phyloP scores from a whole-genome alignment of 2,329 filamentous ascomycete genomes.

The Ceratocystis cubensis region DNA sequence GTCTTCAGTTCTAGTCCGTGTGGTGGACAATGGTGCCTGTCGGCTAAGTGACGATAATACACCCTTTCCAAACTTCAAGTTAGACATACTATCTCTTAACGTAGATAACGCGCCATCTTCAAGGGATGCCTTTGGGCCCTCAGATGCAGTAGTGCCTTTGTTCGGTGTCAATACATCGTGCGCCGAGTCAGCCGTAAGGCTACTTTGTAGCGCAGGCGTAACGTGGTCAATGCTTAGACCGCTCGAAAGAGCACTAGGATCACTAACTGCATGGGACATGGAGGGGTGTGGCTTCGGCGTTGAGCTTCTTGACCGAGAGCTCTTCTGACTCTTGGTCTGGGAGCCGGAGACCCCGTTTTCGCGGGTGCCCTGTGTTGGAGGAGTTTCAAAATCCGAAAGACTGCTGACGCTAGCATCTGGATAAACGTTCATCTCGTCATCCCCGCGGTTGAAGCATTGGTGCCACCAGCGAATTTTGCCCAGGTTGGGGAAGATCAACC shows the following conservation, averaged over 20 bases:
- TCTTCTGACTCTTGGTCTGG: not conserved
- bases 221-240: not conserved
- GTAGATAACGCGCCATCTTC: constrained; percentile 28
- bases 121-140: not conserved
- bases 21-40: not conserved
- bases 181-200: constrained; percentile 38
- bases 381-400: constrained; percentile 5
- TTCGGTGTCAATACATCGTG: constrained; percentile 38
- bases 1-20: constrained; percentile 29
- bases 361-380: not conserved
- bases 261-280: constrained; percentile 25
- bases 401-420: constrained; percentile 32
- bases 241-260: constrained; percentile 21
- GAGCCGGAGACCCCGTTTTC: constrained; percentile 30
- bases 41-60: constrained; percentile 26
- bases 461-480: constrained; percentile 88
- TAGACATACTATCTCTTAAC: constrained; percentile 38
- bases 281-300: constrained; percentile 23
- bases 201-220: constrained; percentile 7
- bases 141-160: constrained; percentile 24
- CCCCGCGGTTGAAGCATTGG: constrained; percentile 70
- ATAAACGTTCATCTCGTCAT: constrained; percentile 82
- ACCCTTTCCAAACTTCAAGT: constrained; percentile 38
- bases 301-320: not conserved
- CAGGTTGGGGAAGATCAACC: constrained; percentile 67